These are phyloP conservation scores for Hibiscus syriacus DNA, from an alignment of 345 rosid genomes.

Conservation along the genomic window DNA sequence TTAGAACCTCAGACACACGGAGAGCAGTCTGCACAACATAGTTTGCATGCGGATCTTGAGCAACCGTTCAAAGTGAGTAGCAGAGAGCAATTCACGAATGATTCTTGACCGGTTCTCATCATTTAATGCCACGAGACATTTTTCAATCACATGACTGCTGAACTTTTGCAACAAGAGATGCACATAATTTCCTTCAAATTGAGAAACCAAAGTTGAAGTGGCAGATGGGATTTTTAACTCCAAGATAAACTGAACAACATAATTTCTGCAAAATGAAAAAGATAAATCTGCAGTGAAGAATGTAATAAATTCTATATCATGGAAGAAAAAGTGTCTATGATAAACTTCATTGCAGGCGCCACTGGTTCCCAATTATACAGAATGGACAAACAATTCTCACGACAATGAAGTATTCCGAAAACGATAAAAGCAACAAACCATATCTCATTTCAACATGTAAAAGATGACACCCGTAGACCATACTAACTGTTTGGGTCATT, in stretches of 20 bases:
- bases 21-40: too few species aligned
- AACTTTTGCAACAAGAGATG: conserved; percentile 43
- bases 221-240: conserved; percentile 29
- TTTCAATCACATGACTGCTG: conserved; percentile 47
- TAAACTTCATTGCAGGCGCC: background rate
- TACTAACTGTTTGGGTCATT: background rate
- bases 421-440: background rate
- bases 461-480: background rate
- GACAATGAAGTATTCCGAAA: background rate
- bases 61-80: too few species aligned
- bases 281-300: background rate
- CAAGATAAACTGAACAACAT: conserved; percentile 40
- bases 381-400: background rate
- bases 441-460: background rate
- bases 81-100: too few species aligned
- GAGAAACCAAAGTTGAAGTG: conserved; percentile 21
- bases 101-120: conserved; percentile 24
- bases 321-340: background rate
- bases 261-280: conserved; percentile 32
- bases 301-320: background rate
- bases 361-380: conserved; percentile 1
- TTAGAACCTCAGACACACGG: too few species aligned
- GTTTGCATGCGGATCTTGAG: too few species aligned
- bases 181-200: conserved; percentile 40
- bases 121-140: conserved; percentile 23